Evolutionary conservation across 2,329 filamentous ascomycete genomes (phyloP), one percentile per base, ranked within the genome.

Genomic region (Neopestalotiopsis rosae): DNA sequence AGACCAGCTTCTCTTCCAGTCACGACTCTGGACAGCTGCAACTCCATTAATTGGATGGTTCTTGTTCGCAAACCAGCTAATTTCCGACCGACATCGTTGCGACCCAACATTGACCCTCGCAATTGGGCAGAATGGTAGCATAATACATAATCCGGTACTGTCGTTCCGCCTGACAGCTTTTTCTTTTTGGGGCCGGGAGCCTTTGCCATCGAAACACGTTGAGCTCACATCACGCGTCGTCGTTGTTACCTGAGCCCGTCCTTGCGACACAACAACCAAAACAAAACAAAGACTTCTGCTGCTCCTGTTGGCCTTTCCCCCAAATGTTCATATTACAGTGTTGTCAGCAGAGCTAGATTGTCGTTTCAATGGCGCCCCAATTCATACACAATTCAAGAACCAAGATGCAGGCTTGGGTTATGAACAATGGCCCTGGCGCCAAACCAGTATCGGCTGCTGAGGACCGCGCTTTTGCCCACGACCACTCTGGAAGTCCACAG

Each of bases 391-490:
- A 75, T 45, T 78, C 75, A 13, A 78, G 75, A 70, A 75, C 67
- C 20, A 78, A 77, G 69, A 79, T 79, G 77, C 77, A 79, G 69
- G 77, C 76, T 70, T 79, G 76, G 76, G 77, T 79, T 34, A 76
- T 76, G 30, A 78, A 73, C 69, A 74, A 74, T 40, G 77, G 74
- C 69, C 69, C 71, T 56, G 69, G 70, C 68, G 71, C 71, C 67
- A 72, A 76, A 66, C 69, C 76, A 63, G 71, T 71, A 67, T 72
- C 75, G 65, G 40, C 68, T 30, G 70, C 68, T 30, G 70, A 24
- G 30, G 58, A 24, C 30, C 30, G 67, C 13, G 71, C 68, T 49
- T 71, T 74, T 61, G 74, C 69, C 66, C 71, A 73, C 68, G 75
- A 73, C 61, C 67, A 63, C 40, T 66, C 73, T 66, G 74, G 68